Conservation (phyloP, 345 rosid genomes). For the Triadica sebifera region DNA sequence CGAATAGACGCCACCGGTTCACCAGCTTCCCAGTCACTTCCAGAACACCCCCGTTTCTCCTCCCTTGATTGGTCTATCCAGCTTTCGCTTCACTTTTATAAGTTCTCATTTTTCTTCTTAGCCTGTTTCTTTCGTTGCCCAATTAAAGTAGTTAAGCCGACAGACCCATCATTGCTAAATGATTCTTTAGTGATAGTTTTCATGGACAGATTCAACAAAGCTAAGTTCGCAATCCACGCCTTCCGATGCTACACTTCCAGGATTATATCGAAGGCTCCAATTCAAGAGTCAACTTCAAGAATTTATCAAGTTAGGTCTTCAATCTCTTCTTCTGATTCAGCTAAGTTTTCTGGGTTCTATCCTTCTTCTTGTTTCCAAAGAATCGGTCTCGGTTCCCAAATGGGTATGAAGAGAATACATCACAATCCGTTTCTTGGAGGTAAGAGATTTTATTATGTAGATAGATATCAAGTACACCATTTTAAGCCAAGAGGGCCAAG, state of each 20-base stretch:
- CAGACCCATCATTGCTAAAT: background rate
- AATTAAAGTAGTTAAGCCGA: too few species aligned
- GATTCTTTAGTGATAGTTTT: background rate
- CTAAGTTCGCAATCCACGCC: slow-evolving; percentile 44
- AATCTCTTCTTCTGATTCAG: slow-evolving; percentile 18
- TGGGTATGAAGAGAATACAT: slow-evolving; percentile 15
- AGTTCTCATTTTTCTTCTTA: too few species aligned
- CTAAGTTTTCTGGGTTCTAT: slow-evolving; percentile 43
- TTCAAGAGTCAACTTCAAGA: slow-evolving; percentile 35
- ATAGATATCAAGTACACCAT: slow-evolving; percentile 55
- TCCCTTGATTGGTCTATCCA: too few species aligned
- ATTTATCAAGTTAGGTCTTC: slow-evolving; percentile 27
- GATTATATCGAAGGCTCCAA: slow-evolving; percentile 28
- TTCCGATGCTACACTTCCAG: slow-evolving; percentile 43
- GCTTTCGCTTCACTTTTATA: too few species aligned
- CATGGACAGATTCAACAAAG: slow-evolving; percentile 58
- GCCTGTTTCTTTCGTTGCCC: too few species aligned
- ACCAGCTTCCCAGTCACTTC: too few species aligned
- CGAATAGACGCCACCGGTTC: too few species aligned
- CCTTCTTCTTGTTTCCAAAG: slow-evolving; percentile 31
- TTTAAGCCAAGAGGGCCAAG: slow-evolving; percentile 69
- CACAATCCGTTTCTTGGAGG: slow-evolving; percentile 29
- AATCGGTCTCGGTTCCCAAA: slow-evolving; percentile 19
- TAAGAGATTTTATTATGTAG: slow-evolving; percentile 72
- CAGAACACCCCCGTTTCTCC: too few species aligned